Percentiles rank a stretch among this genome's conserved stretches.
Conservation (phyloP, 768 basidiomycete species). For the Lactarius tabidus region DNA sequence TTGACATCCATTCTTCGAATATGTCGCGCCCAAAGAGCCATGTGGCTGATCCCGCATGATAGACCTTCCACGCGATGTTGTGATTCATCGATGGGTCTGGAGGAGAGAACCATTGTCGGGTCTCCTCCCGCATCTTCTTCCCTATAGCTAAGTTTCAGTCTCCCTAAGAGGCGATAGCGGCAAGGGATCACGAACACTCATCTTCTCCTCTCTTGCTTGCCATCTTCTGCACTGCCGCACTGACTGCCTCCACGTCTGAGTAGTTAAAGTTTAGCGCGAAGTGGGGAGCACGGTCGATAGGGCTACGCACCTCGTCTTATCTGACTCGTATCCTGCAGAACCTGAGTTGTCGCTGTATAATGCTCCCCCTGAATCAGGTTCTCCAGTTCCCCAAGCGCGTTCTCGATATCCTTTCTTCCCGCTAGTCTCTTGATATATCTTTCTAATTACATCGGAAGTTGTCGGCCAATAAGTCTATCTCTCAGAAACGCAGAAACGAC, state of each 20-base stretch:
- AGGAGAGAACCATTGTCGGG: background rate
- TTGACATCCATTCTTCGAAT: background rate
- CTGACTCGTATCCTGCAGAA: background rate
- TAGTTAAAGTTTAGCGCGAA: background rate
- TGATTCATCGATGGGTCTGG: constrained; percentile 8
- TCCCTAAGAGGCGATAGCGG: background rate
- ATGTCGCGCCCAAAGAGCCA: background rate
- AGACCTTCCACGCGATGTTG: background rate
- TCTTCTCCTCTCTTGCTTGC: background rate
- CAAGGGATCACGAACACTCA: background rate
- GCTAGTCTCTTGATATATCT: background rate
- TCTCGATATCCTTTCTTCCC: background rate
- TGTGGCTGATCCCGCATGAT: background rate
- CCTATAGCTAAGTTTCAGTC: background rate
- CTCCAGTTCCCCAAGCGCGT: background rate
- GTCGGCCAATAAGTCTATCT: background rate
- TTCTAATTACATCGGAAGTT: background rate
- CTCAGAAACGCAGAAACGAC: background rate
- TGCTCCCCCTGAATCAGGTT: constrained; percentile 2
- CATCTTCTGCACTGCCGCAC: background rate
- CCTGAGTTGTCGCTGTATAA: background rate
- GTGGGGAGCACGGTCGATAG: background rate
- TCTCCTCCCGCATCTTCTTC: background rate
- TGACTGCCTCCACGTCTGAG: background rate
- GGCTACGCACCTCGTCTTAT: background rate